Conservation (phyloP, 1,284 basidiomycete genomes). For the Naganishia sp. region DNA sequence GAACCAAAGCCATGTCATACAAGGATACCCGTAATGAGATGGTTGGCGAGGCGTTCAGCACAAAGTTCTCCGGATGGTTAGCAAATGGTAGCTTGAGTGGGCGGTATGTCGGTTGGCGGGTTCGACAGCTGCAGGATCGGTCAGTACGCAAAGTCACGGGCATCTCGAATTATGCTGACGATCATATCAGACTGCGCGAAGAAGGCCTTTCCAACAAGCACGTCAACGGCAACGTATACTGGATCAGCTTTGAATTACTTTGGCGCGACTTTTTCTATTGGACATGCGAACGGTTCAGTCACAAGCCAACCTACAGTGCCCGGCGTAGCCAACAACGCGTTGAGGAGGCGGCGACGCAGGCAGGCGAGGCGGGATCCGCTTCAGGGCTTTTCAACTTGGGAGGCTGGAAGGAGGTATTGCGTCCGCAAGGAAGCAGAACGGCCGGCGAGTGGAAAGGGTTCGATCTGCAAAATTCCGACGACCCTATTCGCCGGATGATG, state of each 20-base stretch:
- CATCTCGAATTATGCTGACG: not conserved
- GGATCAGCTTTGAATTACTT: constrained; percentile 56
- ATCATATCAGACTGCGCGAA: constrained; percentile 26
- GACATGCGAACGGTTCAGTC: constrained; percentile 38
- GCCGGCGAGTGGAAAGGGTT: constrained; percentile 44
- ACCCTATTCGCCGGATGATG: constrained; percentile 52
- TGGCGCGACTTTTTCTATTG: constrained; percentile 60
- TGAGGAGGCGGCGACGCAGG: not conserved
- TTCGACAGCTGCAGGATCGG: constrained; percentile 42
- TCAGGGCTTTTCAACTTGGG: constrained; percentile 54
- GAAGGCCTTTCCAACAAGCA: constrained; percentile 44
- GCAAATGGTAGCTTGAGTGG: constrained; percentile 58
- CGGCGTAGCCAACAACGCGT: constrained; percentile 11
- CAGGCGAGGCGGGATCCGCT: constrained; percentile 32
- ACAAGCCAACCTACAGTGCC: constrained; percentile 12
- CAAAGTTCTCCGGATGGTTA: constrained; percentile 60
- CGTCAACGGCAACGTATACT: constrained; percentile 55
- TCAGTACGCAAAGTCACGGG: constrained; percentile 32
- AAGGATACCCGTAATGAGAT: constrained; percentile 62
- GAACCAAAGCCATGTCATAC: constrained; percentile 52
- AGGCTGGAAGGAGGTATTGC: constrained; percentile 56
- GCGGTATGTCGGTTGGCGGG: constrained; percentile 52
- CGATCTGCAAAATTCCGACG: constrained; percentile 40
- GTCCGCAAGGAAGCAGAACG: constrained; percentile 48
- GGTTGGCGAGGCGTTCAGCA: constrained; percentile 59